Conservation (phyloP, 805 yeast species). For the Metschnikowia cubensis region DNA sequence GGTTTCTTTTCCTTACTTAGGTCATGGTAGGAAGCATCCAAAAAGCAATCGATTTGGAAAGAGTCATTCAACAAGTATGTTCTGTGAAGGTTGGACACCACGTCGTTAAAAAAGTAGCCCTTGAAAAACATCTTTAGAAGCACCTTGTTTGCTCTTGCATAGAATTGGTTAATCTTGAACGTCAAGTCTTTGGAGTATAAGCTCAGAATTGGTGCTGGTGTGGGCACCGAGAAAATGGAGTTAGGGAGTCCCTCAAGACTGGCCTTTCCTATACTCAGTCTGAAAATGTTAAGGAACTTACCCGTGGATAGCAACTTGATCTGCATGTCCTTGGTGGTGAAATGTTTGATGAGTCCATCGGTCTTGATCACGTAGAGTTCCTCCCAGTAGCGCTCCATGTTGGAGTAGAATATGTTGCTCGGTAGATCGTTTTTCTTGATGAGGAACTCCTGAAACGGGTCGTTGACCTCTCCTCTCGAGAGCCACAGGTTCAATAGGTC, state of each 20-base stretch:
- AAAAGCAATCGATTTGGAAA: slow-evolving; percentile 48
- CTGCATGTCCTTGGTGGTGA: slow-evolving; percentile 50
- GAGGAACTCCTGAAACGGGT: slow-evolving; percentile 79
- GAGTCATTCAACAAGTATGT: slow-evolving; percentile 56
- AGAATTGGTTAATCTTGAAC: slow-evolving; percentile 56
- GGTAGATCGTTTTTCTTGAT: slow-evolving; percentile 36
- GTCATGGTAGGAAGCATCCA: slow-evolving; percentile 50
- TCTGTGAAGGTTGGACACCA: slow-evolving; percentile 50
- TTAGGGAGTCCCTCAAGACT: slow-evolving; percentile 28
- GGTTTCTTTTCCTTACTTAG: slow-evolving; percentile 41
- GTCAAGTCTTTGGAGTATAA: slow-evolving; percentile 45
- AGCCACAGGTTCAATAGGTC: slow-evolving; percentile 78
- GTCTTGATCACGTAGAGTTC: slow-evolving; percentile 68
- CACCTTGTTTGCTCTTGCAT: slow-evolving; percentile 60
- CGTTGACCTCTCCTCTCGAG: slow-evolving; percentile 65
- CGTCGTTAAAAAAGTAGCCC: slow-evolving; percentile 51
- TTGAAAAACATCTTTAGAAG: slow-evolving; percentile 54
- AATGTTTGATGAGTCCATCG: slow-evolving; percentile 71
- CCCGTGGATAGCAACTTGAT: slow-evolving; percentile 77
- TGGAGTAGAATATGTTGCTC: slow-evolving; percentile 26
- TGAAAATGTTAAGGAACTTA: slow-evolving; percentile 70
- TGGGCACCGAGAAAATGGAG: slow-evolving; percentile 9
- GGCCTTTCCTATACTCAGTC: slow-evolving; percentile 53
- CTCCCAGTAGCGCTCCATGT: slow-evolving; percentile 66
- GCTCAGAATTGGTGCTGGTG: slow-evolving; percentile 23